Evolutionary conservation across 2,329 filamentous ascomycete genomes (phyloP).

Genomic region (Trichoderma harzianum): DNA sequence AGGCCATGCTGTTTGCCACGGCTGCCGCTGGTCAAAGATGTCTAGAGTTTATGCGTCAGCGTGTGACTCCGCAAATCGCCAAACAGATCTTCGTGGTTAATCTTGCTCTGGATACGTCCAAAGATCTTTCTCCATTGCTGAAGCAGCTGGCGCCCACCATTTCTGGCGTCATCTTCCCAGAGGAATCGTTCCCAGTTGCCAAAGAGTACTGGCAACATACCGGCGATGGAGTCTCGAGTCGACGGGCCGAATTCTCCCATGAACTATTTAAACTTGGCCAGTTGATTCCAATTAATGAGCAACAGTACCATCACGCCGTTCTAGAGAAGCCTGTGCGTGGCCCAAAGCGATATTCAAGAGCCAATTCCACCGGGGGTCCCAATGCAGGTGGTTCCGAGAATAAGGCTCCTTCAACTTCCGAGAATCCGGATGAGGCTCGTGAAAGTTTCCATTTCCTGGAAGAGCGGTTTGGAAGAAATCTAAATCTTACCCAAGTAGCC

Average conservation of each 20-base stretch:
- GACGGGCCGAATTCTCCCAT: slow-evolving; percentile 86
- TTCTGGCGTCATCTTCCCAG: slow-evolving; percentile 68
- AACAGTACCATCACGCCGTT: slow-evolving; percentile 27
- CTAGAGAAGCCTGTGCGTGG: slow-evolving; percentile 57
- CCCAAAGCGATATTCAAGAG: slow-evolving; percentile 74
- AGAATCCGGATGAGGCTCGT: slow-evolving; percentile 39
- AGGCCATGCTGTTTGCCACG: slow-evolving; percentile 82
- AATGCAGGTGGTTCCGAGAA: not conserved
- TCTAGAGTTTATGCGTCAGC: slow-evolving; percentile 64
- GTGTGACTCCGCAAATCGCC: slow-evolving; percentile 50
- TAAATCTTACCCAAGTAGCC: slow-evolving; percentile 73
- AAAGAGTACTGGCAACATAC: slow-evolving; percentile 98
- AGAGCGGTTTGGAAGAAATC: slow-evolving; percentile 88
- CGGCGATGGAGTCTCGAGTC: slow-evolving; percentile 87
- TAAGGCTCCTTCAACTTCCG: slow-evolving; percentile 20
- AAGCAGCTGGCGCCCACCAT: slow-evolving; percentile 56
- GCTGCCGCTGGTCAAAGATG: slow-evolving; percentile 67
- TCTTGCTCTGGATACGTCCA: slow-evolving; percentile 58
- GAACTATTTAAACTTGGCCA: slow-evolving; percentile 68
- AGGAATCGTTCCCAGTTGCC: slow-evolving; percentile 65
- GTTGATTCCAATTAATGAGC: slow-evolving; percentile 36
- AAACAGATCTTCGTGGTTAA: slow-evolving; percentile 55
- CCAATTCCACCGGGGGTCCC: slow-evolving; percentile 34
- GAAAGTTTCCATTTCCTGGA: slow-evolving; percentile 84
- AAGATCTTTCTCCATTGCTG: slow-evolving; percentile 50